Evolutionary conservation across 768 basidiomycete species (phyloP), one percentile per base, ranked within the genome.

Genomic region (Calocera cornea): DNA sequence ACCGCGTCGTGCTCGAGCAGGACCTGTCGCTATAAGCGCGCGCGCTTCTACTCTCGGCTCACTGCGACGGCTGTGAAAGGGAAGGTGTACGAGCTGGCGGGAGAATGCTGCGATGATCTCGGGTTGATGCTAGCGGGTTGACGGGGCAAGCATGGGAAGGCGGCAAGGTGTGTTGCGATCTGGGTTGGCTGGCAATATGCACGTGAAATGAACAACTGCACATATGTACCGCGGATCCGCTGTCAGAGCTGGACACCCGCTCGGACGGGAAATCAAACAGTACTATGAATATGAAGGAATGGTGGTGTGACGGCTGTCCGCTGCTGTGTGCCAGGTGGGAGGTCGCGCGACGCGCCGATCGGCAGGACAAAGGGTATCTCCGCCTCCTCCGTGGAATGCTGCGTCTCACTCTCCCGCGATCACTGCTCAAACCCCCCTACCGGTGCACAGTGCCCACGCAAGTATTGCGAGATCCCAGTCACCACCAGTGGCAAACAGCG

Each of bases 1-100:
- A 79, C 76, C 73, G 79, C 67, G 74, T 72, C 36, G 74, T 78
- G 66, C 69, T 78, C 12, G 54, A 60, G 54, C 54, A 60, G 54
- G 54, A 60, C 31, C 19, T 60, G 31, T 2, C 11, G 31, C 54
- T 60, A 60, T 60, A 33, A 60, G 31, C 19, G 54, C 16, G 54
- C 31, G 31, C 31, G 8, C 31, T 27, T 5, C 31, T 27, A 10
- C 27, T 8, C 5, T 10, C 11, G 54, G 31, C 27, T 2, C 31
- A 10, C 12, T 27, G 49, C 14, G 12, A 27, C 22, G 24, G 49
- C n/a, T n/a, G n/a, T n/a, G n/a, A n/a, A n/a, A n/a, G n/a, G 44
- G 24, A 47, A 24, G 19, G 44, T 47, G 44, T 47, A 47, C 44
- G 44, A 24, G 16, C 19, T 24, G 44, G 19, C 44, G 19, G 44